These are phyloP conservation scores for Epicoccum sorghinum DNA, from an alignment of 2,329 filamentous ascomycete genomes.

Conservation along the genomic window DNA sequence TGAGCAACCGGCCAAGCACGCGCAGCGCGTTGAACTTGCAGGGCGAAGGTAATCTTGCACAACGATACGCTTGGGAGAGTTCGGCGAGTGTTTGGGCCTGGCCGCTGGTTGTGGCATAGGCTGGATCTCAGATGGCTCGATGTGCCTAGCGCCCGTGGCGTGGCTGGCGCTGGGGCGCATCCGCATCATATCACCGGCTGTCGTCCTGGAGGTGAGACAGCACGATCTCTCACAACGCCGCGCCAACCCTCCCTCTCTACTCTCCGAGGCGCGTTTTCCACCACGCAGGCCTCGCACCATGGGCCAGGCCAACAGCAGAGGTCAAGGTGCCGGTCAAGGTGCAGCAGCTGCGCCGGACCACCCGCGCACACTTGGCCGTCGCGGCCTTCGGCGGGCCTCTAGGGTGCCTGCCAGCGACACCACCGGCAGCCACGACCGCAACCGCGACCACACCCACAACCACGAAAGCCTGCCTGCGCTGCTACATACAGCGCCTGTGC, in stretches of 20 bases:
- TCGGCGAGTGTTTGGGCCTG: background rate
- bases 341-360: background rate
- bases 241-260: background rate
- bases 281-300: conserved; percentile 38
- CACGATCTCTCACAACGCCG: conserved; percentile 9
- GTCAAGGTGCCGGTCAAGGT: conserved; percentile 10
- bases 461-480: background rate
- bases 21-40: background rate
- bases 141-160: conserved; percentile 9
- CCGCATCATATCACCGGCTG: conserved; percentile 5
- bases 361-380: conserved; percentile 29
- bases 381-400: conserved; percentile 39
- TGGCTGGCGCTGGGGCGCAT: background rate
- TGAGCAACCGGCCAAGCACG: conserved; percentile 4
- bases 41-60: background rate
- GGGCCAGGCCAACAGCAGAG: conserved; percentile 47
- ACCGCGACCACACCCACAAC: conserved; percentile 22
- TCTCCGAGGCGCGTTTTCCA: conserved; percentile 26
- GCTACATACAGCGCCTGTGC: background rate
- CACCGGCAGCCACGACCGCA: conserved; percentile 1
- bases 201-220: conserved; percentile 8
- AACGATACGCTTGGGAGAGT: background rate
- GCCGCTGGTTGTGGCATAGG: background rate
- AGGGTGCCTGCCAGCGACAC: conserved; percentile 26
- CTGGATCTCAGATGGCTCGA: background rate